Percentiles rank a stretch among this genome's conserved stretches.
These are phyloP conservation scores for Chloropicon primus DNA, from an alignment of 139 green algal species.

Conservation along the genomic window DNA sequence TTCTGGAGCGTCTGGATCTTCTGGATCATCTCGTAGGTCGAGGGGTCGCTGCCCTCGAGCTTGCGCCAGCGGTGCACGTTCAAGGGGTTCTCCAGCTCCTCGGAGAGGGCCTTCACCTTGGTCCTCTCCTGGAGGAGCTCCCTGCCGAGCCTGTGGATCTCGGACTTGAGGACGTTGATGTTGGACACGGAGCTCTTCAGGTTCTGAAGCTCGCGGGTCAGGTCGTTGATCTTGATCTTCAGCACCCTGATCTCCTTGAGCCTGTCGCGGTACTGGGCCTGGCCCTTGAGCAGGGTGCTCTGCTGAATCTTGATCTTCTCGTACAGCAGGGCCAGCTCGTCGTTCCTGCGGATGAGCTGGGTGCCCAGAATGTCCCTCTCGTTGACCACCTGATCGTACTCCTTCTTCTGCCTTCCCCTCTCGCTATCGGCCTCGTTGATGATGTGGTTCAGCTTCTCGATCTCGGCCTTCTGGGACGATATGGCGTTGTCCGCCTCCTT, in stretches of 20 bases:
- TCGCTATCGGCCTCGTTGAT: constrained; percentile 68
- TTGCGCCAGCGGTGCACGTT: constrained; percentile 87
- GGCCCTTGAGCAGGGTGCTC: constrained; percentile 59
- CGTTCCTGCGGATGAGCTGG: constrained; percentile 70
- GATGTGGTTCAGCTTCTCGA: constrained; percentile 70
- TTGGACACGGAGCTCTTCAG: constrained; percentile 59
- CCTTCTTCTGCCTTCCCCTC: constrained; percentile 64
- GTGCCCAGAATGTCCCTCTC: constrained; percentile 77
- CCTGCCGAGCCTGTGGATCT: constrained; percentile 69
- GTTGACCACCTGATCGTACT: constrained; percentile 73
- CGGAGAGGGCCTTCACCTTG: constrained; percentile 61
- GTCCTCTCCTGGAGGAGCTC: constrained; percentile 61
- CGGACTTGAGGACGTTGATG: constrained; percentile 74
- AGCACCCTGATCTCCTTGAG: constrained; percentile 77
- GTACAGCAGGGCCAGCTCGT: constrained; percentile 85
- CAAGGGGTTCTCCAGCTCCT: constrained; percentile 88
- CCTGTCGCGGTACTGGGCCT: constrained; percentile 73
- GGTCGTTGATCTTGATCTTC: constrained; percentile 68
- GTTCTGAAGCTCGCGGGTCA: constrained; percentile 68
- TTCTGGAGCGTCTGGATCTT: constrained; percentile 90
- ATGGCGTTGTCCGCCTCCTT: constrained; percentile 64
- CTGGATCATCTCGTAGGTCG: constrained; percentile 84
- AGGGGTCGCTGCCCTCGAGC: constrained; percentile 78
- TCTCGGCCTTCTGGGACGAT: constrained; percentile 40
- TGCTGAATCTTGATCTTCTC: constrained; percentile 92